Base-by-base conservation (phyloP, 1,284 basidiomycete species). In the Fomitopsis schrenkii region DNA sequence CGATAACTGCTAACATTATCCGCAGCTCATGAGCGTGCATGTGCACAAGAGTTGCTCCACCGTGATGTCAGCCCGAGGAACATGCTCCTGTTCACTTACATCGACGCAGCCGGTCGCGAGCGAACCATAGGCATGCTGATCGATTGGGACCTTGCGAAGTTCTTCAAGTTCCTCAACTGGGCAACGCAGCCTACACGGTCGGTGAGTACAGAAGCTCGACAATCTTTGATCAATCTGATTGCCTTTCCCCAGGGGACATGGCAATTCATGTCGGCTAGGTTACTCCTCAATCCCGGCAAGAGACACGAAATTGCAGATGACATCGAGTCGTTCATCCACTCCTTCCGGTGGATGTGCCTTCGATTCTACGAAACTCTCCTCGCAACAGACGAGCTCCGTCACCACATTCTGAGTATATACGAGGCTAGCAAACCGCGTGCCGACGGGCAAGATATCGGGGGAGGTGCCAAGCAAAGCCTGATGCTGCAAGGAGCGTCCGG, bases 241-340 rank as follows among this genome's bases (percentile, higher is more conserved):
- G 22, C 22, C 22, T 22, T 22, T 22, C 22, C 17, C 15, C 38
- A 62, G 61, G 61, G 58, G 1, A 59, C 61, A 26, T 59, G 58
- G 61, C 58, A 64, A 55, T 57, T 70, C 66, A 57, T 68, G 50
- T 62, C 46, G 44, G 46, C 60, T 6, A 12, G 50, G 26, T 22
- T 57, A 12, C 53, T 59, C 5, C 4, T 7, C 2, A 38, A 35
- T 42, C 62, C 57, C 1, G 35, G n/a, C 15, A 59, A 61, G 28
- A 35, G 14, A n/a, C 46, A 61, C 22, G 54, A 45, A 40, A n/a
- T 63, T 0, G 46, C 62, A 7, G 62, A 63, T n/a, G 62, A 63
- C 46, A 3, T 63, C 7, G 62, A 63, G 33, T 59, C 59, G 17
- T 61, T 61, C 30, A 26, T 59, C 15, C 62, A 63, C n/a, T 17